These are phyloP conservation scores for Solanum acaule DNA, from an alignment of 257 asterid genomes.

Conservation along the genomic window DNA sequence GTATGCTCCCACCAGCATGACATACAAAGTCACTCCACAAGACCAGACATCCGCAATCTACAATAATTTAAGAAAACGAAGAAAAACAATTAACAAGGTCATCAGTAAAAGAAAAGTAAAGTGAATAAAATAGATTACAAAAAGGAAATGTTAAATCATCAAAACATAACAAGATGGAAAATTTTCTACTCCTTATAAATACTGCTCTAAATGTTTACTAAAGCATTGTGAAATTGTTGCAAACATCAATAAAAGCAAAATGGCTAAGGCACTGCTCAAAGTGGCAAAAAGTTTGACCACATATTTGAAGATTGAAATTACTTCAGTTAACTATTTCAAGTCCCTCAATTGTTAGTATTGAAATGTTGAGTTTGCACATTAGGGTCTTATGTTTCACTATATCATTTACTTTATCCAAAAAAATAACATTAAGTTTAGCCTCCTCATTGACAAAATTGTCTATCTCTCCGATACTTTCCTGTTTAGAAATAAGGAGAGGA, in stretches of 20 bases:
- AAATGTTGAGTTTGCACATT: neutral
- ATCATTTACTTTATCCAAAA: neutral
- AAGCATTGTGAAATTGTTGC: neutral
- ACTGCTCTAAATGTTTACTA: neutral
- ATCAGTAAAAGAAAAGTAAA: neutral
- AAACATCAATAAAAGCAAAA: neutral
- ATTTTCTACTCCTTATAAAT: neutral
- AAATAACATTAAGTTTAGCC: neutral
- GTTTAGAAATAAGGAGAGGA: neutral
- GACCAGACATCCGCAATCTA: conserved; percentile 99
- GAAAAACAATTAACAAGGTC: neutral
- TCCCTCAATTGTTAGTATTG: neutral
- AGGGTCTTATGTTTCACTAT: neutral
- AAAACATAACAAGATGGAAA: neutral
- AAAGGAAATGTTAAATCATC: neutral
- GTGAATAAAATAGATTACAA: neutral
- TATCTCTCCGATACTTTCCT: neutral
- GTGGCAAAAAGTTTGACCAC: neutral
- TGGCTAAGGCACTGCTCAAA: neutral
- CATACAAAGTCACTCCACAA: conserved; percentile 95
- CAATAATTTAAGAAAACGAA: neutral
- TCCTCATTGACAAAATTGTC: neutral
- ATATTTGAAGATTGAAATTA: neutral
- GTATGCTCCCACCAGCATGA: conserved; percentile 97
- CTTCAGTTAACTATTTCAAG: neutral